These are phyloP conservation scores for Penicillium roqueforti DNA, from an alignment of 495 filamentous ascomycete species.

Conservation along the genomic window DNA sequence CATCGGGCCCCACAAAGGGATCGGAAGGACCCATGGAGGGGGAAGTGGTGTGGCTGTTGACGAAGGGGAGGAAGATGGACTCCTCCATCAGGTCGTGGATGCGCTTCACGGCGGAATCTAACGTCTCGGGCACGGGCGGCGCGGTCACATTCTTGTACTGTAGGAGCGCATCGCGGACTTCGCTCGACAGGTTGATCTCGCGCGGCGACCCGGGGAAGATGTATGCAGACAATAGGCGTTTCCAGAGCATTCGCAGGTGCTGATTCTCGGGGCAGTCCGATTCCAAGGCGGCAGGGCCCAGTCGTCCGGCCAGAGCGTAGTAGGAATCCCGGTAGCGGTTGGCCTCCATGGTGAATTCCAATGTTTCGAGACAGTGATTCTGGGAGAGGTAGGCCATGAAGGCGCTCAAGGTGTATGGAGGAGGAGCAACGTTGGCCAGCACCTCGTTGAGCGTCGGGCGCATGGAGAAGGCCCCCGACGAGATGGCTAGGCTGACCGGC, in stretches of 20 bases:
- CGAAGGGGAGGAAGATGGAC: slow-evolving; percentile 60
- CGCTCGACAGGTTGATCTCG: slow-evolving; percentile 88
- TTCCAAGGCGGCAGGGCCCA: slow-evolving; percentile 37
- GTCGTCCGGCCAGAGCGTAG: slow-evolving; percentile 46
- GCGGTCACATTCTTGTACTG: slow-evolving; percentile 53
- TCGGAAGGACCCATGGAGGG: slow-evolving; percentile 32
- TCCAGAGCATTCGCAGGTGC: slow-evolving; percentile 71
- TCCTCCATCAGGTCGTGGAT: slow-evolving; percentile 97
- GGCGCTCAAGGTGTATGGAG: slow-evolving; percentile 87
- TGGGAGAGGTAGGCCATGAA: slow-evolving; percentile 98
- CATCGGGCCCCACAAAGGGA: slow-evolving; percentile 30
- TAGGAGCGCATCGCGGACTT: slow-evolving; percentile 78
- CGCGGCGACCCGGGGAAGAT: slow-evolving; percentile 65
- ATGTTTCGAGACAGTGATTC: slow-evolving; percentile 93
- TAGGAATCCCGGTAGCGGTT: slow-evolving; percentile 82
- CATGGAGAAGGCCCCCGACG: slow-evolving; percentile 61
- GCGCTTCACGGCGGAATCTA: slow-evolving; percentile 87
- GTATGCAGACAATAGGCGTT: slow-evolving; percentile 52
- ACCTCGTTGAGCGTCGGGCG: slow-evolving; percentile 84
- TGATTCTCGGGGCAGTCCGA: slow-evolving; percentile 56
- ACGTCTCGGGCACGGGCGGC: slow-evolving; percentile 70
- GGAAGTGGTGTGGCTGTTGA: slow-evolving; percentile 36
- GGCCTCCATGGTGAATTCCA: slow-evolving; percentile 97
- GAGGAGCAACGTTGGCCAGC: slow-evolving; percentile 76
- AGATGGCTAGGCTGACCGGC: slow-evolving; percentile 60